Base-by-base conservation (phyloP, 2,329 filamentous ascomycete species). In the Coniella lustricola region DNA sequence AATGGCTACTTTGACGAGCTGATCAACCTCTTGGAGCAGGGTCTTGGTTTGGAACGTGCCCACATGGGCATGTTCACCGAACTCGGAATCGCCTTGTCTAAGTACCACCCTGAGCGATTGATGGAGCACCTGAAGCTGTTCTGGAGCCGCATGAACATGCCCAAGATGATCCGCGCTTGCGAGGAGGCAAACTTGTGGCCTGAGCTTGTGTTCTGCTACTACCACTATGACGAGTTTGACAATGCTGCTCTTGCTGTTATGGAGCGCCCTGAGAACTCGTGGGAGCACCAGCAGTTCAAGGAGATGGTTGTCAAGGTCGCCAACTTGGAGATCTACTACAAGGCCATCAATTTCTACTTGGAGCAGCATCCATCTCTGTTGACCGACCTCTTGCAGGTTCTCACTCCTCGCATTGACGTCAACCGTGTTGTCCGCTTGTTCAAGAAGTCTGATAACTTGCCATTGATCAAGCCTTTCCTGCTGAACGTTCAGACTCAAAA, bases 231-330 rank as follows among this genome's bases (percentile, higher is more conserved):
- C 57, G 94, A 98, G 65, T 96, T 86, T 68, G 94, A 98, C 69
- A 97, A 98, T 62, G 93, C 93, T 38, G 90, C 90, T 41, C 78
- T 98, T 47, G 89, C 93, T 16, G 95, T 98, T 74, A 98, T 98
- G 81, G 93, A 98, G 74, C 88, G 90, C 58, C 87, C 93, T 12
- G 85, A 94, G 57, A 94, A 97, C 74, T 90, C 93, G 1, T 98
- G 93, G 93, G 94, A 98, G 67, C 93, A 98, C 71, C 90, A 96
- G 66, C 93, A 94, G 42, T 98, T 98, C 83, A 98, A 98, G 77
- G 94, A 98, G 64, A 97, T 95, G 44, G 78, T 95, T 49, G 83
- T 95, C 71, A 98, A 98, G 79, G 91, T 96, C 56, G 88, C 90
- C 62, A 98, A 98, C 71, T 72, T 98, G 62, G 94, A 98, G 70